phyloP scores from a whole-genome alignment of 345 rosid genomes.

The Jatropha curcas region DNA sequence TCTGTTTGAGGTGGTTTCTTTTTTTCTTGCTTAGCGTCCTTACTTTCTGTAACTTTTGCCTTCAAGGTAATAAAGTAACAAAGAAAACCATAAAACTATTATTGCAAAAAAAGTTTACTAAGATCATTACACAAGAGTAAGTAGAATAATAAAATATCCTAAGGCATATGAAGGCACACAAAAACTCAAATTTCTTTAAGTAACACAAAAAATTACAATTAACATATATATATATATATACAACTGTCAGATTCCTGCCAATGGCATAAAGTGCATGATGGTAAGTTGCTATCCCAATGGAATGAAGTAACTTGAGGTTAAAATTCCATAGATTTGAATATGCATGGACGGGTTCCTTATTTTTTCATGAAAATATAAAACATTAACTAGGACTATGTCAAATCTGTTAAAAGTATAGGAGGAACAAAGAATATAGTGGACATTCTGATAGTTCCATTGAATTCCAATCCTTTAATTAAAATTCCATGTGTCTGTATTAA shows the following conservation, averaged over 20 bases:
- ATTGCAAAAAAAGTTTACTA: conserved; percentile 5
- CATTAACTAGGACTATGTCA: too few relatives aligned
- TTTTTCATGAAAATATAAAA: background rate
- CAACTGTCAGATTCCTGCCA: background rate
- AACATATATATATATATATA: background rate
- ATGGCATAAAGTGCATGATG: background rate
- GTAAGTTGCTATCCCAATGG: background rate
- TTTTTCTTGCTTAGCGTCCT: conserved; percentile 60
- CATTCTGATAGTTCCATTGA: background rate
- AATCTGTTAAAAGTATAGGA: background rate
- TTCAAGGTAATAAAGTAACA: conserved; percentile 22
- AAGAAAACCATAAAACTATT: background rate
- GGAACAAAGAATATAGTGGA: background rate
- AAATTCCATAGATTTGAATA: too few relatives aligned
- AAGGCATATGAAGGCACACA: background rate
- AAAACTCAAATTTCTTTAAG: background rate
- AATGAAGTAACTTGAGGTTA: background rate
- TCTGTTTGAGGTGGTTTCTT: conserved; percentile 56
- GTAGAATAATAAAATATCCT: background rate
- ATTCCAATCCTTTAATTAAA: too few relatives aligned
- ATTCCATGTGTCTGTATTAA: too few relatives aligned
- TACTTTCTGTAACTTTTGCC: conserved; percentile 51
- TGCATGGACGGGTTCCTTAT: background rate
- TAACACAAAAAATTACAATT: background rate
- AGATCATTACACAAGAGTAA: background rate